Evolutionary conservation across 2,329 filamentous ascomycete species (phyloP).

Genomic region (Chlorencoelia australis): DNA sequence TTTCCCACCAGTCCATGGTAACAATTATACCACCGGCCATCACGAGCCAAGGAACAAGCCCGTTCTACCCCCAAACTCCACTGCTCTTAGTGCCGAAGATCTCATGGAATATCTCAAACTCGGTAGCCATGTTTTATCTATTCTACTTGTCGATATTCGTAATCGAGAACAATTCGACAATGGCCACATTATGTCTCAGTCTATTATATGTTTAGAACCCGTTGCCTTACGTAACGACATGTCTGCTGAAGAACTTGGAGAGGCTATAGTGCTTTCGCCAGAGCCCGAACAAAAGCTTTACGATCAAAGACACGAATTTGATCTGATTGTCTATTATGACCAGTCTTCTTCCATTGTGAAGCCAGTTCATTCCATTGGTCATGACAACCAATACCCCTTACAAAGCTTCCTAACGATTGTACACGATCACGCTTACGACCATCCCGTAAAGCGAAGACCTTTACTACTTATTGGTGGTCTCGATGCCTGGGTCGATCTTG

Average conservation of each 20-base stretch:
- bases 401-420: slow-evolving; percentile 69
- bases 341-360: slow-evolving; percentile 40
- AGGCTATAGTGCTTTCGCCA: slow-evolving; percentile 62
- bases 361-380: slow-evolving; percentile 31
- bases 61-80: slow-evolving; percentile 14
- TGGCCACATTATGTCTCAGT: slow-evolving; percentile 77
- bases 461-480: slow-evolving; percentile 75
- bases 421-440: slow-evolving; percentile 72
- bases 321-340: slow-evolving; percentile 88
- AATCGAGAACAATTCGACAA: slow-evolving; percentile 71
- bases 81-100: slow-evolving; percentile 41
- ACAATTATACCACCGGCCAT: slow-evolving; percentile 5
- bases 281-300: slow-evolving; percentile 69
- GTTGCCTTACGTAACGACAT: slow-evolving; percentile 60
- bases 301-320: slow-evolving; percentile 61
- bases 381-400: slow-evolving; percentile 44
- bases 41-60: slow-evolving; percentile 2
- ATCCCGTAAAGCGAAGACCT: slow-evolving; percentile 61
- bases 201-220: slow-evolving; percentile 84
- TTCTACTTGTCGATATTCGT: slow-evolving; percentile 81
- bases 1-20: slow-evolving; percentile 13
- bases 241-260: slow-evolving; percentile 50
- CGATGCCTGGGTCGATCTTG: slow-evolving; percentile 75
- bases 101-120: slow-evolving; percentile 60
- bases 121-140: slow-evolving; percentile 41